Conservation (phyloP, 768 basidiomycete genomes). For the Lanmaoa rubissima region DNA sequence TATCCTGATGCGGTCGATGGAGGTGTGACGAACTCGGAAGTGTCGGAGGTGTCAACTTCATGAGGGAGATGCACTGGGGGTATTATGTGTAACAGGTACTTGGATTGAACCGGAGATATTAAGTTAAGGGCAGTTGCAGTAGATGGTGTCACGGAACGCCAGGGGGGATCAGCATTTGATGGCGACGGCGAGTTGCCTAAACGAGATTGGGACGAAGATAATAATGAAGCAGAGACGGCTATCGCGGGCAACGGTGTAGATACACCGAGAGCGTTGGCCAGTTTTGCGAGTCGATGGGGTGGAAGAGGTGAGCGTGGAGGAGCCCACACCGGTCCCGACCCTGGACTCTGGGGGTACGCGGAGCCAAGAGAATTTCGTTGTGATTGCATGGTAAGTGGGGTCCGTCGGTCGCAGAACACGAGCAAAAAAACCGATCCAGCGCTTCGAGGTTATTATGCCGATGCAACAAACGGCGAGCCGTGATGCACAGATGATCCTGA, state of each 20-base stretch:
- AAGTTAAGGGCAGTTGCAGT: constrained; percentile 40
- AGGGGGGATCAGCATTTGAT: constrained; percentile 32
- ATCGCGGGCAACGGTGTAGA: constrained; percentile 66
- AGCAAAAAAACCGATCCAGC: constrained; percentile 6
- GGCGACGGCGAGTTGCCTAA: constrained; percentile 18
- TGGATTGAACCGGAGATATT: constrained; percentile 46
- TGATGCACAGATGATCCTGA: constrained; percentile 5
- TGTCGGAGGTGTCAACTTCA: constrained; percentile 46
- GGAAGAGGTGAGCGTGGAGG: constrained; percentile 71
- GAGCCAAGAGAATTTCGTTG: constrained; percentile 15
- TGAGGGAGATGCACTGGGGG: constrained; percentile 75
- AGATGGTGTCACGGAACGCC: constrained; percentile 53
- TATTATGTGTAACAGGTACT: constrained; percentile 79
- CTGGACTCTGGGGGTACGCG: constrained; percentile 8
- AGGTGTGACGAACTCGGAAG: constrained; percentile 47
- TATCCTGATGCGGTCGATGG: constrained; percentile 68
- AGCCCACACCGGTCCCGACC: constrained; percentile 41
- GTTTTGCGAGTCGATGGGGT: constrained; percentile 74
- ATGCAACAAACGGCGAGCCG: background rate
- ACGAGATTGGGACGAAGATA: constrained; percentile 11
- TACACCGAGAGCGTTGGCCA: constrained; percentile 85
- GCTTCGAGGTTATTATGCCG: constrained; percentile 1
- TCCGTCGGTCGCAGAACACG: background rate
- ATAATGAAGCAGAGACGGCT: constrained; percentile 17
- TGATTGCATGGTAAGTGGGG: constrained; percentile 12